Conservation (phyloP, 108 stramenopile genomes). For the Bacterosira constricta region DNA sequence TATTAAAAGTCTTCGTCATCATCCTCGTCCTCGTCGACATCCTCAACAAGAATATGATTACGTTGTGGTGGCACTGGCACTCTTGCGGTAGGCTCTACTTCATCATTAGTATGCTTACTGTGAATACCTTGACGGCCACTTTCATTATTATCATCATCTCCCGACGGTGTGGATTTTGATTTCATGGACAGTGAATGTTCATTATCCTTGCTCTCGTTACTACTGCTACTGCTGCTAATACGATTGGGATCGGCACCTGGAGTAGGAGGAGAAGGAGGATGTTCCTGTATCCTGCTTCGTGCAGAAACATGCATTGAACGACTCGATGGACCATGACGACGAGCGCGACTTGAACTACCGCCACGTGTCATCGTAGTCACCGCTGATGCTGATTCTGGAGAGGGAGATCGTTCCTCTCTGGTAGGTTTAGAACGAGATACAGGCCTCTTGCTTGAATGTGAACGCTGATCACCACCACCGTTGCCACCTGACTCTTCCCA, state of each 20-base stretch:
- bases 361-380: background rate
- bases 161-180: background rate
- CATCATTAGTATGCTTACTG: background rate
- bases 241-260: too few species aligned
- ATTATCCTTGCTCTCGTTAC: too few species aligned
- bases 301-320: background rate
- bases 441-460: background rate
- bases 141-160: background rate
- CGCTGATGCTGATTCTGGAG: too few species aligned
- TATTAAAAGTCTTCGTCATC: slow-evolving; percentile 6
- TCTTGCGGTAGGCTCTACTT: background rate
- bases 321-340: background rate
- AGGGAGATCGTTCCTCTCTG: background rate
- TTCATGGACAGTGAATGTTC: background rate
- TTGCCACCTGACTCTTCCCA: background rate
- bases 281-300: background rate
- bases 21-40: background rate
- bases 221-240: too few species aligned
- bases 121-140: background rate
- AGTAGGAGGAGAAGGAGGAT: background rate
- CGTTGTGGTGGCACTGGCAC: background rate
- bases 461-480: background rate
- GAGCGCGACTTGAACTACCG: background rate
- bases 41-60: background rate
- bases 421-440: background rate